These are phyloP conservation scores for Linum trigynum DNA, from an alignment of 345 rosid genomes.

Conservation along the genomic window DNA sequence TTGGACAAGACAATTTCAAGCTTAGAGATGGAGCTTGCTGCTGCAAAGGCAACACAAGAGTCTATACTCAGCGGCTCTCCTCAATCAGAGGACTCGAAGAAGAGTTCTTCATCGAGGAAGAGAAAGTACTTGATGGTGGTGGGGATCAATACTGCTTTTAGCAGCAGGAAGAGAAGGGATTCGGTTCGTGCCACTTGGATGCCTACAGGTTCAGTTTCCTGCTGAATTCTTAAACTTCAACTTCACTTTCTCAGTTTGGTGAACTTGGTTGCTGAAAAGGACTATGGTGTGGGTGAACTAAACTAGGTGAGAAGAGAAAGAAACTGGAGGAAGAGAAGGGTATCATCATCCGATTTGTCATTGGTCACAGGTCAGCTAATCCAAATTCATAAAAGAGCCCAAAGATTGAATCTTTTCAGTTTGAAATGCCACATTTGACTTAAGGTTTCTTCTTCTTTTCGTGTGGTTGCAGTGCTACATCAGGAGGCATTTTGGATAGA, in stretches of 20 bases:
- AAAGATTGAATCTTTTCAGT: neutral
- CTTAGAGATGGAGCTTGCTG: constrained; percentile 97
- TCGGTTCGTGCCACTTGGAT: constrained; percentile 93
- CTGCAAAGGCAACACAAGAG: constrained; percentile 80
- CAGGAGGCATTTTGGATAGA: constrained; percentile 90
- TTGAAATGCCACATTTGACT: neutral
- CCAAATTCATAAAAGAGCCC: too few species aligned
- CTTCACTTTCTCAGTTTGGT: too few species aligned
- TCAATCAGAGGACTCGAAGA: constrained; percentile 42
- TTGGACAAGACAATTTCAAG: constrained; percentile 88
- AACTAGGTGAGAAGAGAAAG: constrained; percentile 73
- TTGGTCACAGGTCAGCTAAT: constrained; percentile 69
- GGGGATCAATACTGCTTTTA: constrained; percentile 91
- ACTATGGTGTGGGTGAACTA: neutral
- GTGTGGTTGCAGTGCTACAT: constrained; percentile 48
- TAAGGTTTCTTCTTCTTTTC: neutral
- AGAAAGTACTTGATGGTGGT: constrained; percentile 77
- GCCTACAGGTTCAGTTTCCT: constrained; percentile 66
- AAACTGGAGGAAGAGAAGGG: constrained; percentile 91
- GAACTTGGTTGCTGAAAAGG: too few species aligned
- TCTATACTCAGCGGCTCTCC: constrained; percentile 64
- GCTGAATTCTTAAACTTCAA: constrained; percentile 1
- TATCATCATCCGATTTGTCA: constrained; percentile 73
- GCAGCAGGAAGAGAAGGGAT: constrained; percentile 91
- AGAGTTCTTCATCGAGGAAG: constrained; percentile 32